These are phyloP conservation scores for Eimeria acervulina DNA, from an alignment of 169 alveolate species.

Conservation along the genomic window DNA sequence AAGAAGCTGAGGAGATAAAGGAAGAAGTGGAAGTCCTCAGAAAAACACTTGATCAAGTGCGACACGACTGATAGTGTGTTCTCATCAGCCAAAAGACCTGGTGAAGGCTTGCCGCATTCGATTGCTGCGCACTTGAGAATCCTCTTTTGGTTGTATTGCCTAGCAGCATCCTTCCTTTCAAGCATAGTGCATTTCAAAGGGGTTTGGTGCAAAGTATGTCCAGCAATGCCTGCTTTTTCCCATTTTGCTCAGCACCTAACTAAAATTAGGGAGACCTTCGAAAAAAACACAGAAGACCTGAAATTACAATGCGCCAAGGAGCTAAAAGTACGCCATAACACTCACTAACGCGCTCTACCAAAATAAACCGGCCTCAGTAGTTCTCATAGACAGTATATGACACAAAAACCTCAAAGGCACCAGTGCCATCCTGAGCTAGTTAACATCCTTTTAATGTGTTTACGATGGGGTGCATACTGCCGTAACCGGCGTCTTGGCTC, in stretches of 20 bases:
- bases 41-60: constrained; percentile 40
- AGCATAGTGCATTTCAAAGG: neutral
- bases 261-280: constrained; percentile 79
- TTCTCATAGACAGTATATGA: no score
- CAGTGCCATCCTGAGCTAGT: neutral
- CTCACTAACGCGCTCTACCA: neutral
- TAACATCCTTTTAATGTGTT: neutral
- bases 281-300: constrained; percentile 85
- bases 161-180: neutral
- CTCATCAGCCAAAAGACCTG: neutral
- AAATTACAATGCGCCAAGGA: constrained; percentile 83
- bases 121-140: no score
- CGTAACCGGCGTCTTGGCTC: neutral
- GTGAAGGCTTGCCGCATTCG: no score
- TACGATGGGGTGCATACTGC: neutral
- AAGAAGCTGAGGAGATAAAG: constrained; percentile 46
- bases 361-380: neutral
- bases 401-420: no score
- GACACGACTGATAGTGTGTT: neutral
- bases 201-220: neutral
- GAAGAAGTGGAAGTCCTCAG: constrained; percentile 50
- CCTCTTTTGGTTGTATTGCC: neutral
- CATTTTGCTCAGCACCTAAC: constrained; percentile 61
- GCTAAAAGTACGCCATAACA: neutral
- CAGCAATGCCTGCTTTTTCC: neutral